Percentiles rank a stretch among this genome's conserved stretches.
Conservation (phyloP, 2,329 filamentous ascomycete genomes). For the Colletotrichum horii region DNA sequence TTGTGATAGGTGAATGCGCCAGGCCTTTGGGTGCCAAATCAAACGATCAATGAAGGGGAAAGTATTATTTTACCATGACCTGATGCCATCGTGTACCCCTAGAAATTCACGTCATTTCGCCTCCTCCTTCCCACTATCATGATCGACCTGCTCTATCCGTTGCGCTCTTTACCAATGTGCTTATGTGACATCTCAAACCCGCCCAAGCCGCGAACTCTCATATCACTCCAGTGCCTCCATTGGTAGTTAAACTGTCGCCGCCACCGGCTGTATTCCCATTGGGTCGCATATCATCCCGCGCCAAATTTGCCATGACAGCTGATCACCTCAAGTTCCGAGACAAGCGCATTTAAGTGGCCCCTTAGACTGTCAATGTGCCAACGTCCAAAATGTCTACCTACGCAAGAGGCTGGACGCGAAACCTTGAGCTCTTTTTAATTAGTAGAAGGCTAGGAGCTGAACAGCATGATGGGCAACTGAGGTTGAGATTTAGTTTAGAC, state of each 20-base stretch:
- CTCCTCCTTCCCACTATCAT: background rate
- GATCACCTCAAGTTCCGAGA: background rate
- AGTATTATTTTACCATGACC: background rate
- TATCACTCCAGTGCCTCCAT: background rate
- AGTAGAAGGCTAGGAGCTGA: background rate
- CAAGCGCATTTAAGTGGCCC: background rate
- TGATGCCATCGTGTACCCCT: background rate
- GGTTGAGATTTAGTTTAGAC: background rate
- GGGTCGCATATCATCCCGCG: background rate
- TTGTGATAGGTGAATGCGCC: fast-evolving
- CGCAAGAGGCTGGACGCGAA: background rate
- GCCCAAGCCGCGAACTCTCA: background rate
- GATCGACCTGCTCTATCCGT: background rate
- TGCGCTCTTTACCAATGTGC: background rate
- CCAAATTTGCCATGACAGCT: background rate
- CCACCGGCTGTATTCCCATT: background rate
- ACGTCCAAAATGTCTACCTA: background rate
- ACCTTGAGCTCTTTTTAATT: background rate
- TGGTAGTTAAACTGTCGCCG: background rate
- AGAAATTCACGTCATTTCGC: background rate
- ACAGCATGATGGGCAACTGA: background rate
- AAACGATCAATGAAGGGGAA: background rate
- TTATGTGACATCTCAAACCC: background rate
- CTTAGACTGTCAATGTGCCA: background rate
- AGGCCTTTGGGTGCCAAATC: background rate